Evolutionary conservation across 192 early-diverging fungal species (phyloP).

Genomic region (Coemansia sp.): DNA sequence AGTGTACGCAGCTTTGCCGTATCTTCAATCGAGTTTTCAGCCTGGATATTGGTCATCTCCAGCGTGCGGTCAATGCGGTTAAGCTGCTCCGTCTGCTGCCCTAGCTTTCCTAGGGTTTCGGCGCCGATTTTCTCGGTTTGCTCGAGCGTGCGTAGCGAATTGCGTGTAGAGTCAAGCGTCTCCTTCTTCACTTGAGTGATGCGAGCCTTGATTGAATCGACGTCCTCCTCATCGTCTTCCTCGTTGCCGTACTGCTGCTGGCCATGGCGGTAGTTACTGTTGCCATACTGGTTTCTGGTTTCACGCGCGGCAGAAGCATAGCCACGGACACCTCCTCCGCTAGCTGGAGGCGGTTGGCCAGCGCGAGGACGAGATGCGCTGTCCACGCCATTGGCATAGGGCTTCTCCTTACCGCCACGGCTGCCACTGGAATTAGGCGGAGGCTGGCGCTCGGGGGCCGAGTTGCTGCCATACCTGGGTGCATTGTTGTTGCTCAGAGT

Average conservation of each 20-base stretch:
- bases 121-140: slow-evolving; percentile 63
- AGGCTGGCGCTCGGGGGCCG: slow-evolving; percentile 6
- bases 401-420: background rate
- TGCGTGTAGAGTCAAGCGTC: slow-evolving; percentile 67
- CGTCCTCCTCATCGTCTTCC: slow-evolving; percentile 65
- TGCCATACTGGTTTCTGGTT: slow-evolving; percentile 14
- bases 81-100: slow-evolving; percentile 61
- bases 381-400: slow-evolving; percentile 7
- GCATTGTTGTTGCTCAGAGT: background rate
- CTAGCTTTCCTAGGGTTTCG: slow-evolving; percentile 65
- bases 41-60: slow-evolving; percentile 56
- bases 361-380: slow-evolving; percentile 9
- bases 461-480: slow-evolving; percentile 12
- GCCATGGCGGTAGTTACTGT: slow-evolving; percentile 18
- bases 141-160: slow-evolving; percentile 63
- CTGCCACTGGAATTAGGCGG: background rate
- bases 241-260: slow-evolving; percentile 21
- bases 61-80: slow-evolving; percentile 64
- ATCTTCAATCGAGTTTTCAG: slow-evolving; percentile 39
- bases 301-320: slow-evolving; percentile 37
- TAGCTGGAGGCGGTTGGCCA: background rate
- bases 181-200: slow-evolving; percentile 66
- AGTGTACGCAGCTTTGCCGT: slow-evolving; percentile 54
- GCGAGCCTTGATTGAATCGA: slow-evolving; percentile 63
- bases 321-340: slow-evolving; percentile 28